Evolutionary conservation across 345 rosid species (phyloP).

Genomic region (Syzygium grande): DNA sequence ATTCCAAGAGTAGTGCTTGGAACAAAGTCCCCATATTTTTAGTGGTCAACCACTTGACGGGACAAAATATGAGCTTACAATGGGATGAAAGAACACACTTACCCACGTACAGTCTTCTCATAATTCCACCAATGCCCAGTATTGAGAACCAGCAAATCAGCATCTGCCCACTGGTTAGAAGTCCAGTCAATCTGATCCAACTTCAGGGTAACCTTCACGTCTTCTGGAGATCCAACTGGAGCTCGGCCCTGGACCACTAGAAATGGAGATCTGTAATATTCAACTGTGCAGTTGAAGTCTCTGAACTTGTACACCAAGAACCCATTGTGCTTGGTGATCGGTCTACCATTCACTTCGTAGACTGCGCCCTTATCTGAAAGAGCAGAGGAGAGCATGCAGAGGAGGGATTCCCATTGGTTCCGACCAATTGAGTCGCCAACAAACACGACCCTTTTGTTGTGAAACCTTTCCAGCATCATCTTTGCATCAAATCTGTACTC

Average conservation of each 20-base stretch:
- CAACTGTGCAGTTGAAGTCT: slow-evolving; percentile 81
- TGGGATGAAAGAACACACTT: background rate
- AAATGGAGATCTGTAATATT: slow-evolving; percentile 84
- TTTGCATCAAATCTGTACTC: slow-evolving; percentile 59
- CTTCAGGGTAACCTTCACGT: slow-evolving; percentile 53
- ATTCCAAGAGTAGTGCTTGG: background rate
- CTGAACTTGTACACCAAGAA: slow-evolving; percentile 59
- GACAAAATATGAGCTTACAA: background rate
- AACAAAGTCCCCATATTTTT: background rate
- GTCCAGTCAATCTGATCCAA: slow-evolving; percentile 68
- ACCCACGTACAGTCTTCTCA: slow-evolving; percentile 67
- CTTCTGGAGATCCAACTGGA: slow-evolving; percentile 40
- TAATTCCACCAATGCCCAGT: slow-evolving; percentile 95
- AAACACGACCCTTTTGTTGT: slow-evolving; percentile 58
- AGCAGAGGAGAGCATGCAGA: slow-evolving; percentile 73
- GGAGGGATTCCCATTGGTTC: slow-evolving; percentile 95
- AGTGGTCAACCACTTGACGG: background rate
- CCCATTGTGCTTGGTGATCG: slow-evolving; percentile 86
- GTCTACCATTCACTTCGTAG: slow-evolving; percentile 63
- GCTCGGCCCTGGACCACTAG: slow-evolving; percentile 59
- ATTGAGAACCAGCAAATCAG: slow-evolving; percentile 69
- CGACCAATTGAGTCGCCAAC: slow-evolving; percentile 95
- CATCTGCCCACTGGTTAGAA: slow-evolving; percentile 52
- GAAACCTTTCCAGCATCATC: slow-evolving; percentile 55
- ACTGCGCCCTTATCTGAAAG: slow-evolving; percentile 51